Conservation (phyloP, 495 filamentous ascomycete species). For the Viridothelium virens region DNA sequence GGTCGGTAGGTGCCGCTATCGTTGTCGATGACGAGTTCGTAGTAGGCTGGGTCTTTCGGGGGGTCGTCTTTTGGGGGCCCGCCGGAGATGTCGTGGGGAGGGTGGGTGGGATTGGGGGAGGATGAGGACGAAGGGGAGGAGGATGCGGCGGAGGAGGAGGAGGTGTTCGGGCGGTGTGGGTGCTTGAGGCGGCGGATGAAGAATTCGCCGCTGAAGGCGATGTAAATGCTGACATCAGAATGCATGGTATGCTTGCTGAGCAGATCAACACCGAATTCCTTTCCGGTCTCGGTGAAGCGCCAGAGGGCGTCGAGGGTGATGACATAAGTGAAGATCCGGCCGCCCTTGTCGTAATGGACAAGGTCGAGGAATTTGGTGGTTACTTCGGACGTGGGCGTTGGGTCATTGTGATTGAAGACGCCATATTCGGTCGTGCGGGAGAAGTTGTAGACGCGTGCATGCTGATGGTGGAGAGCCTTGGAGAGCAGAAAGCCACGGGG, state of each 20-base stretch:
- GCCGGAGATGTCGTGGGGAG: conserved; percentile 37
- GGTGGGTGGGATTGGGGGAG: conserved; percentile 18
- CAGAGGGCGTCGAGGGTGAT: conserved; percentile 77
- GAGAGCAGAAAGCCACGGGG: conserved; percentile 70
- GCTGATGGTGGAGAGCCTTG: conserved; percentile 82
- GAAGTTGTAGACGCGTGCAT: conserved; percentile 80
- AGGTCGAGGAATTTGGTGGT: conserved; percentile 75
- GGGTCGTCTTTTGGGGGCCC: conserved; percentile 37
- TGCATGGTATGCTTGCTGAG: conserved; percentile 94
- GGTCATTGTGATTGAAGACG: conserved; percentile 34
- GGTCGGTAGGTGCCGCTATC: conserved; percentile 91
- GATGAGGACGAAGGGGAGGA: no score
- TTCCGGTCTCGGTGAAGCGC: conserved; percentile 89
- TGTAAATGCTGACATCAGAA: conserved; percentile 78
- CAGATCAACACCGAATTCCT: conserved; percentile 88
- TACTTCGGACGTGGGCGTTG: conserved; percentile 51
- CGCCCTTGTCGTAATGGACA: conserved; percentile 74
- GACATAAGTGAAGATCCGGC: conserved; percentile 85
- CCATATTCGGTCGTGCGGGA: conserved; percentile 65
- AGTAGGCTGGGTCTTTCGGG: conserved; percentile 53
- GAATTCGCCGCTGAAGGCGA: conserved; percentile 89
- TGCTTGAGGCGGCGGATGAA: conserved; percentile 65
- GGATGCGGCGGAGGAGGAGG: conserved; percentile 17
- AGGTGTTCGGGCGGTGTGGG: conserved; percentile 18
- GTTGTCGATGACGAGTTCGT: conserved; percentile 90